Percentiles rank a stretch among this genome's conserved stretches.
Evolutionary conservation across 2,329 filamentous ascomycete species (phyloP).

Genomic region (Zopfia rhizophila): DNA sequence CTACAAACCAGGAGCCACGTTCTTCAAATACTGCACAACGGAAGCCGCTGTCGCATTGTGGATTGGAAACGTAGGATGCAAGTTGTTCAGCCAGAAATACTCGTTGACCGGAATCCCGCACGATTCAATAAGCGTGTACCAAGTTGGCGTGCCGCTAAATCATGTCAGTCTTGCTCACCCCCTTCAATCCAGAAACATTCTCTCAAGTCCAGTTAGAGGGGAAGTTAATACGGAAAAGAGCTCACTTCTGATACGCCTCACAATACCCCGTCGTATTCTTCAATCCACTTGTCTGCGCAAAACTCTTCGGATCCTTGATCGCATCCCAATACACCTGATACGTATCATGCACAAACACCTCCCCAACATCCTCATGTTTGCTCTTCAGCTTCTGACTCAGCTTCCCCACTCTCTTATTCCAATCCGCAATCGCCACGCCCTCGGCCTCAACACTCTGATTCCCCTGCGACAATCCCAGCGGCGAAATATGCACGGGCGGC

Average conservation of each 20-base stretch:
- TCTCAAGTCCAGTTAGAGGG: background rate
- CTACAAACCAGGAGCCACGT: too few species aligned
- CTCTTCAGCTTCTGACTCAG: conserved; percentile 55
- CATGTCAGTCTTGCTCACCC: background rate
- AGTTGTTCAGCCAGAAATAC: conserved; percentile 72
- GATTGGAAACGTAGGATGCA: conserved; percentile 73
- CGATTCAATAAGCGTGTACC: conserved; percentile 51
- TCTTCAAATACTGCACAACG: too few species aligned
- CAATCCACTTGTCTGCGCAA: conserved; percentile 61
- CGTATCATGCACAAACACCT: conserved; percentile 65
- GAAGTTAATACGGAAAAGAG: conserved; percentile 7
- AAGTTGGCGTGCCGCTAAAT: conserved; percentile 49
- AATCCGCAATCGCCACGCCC: conserved; percentile 60
- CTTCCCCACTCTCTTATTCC: conserved; percentile 59
- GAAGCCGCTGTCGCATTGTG: conserved; percentile 70
- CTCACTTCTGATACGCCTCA: conserved; percentile 61
- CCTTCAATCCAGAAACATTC: background rate
- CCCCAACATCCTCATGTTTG: conserved; percentile 32
- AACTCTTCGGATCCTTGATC: conserved; percentile 63
- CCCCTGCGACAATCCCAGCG: conserved; percentile 57
- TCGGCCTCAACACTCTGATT: conserved; percentile 42
- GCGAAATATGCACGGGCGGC: conserved; percentile 62
- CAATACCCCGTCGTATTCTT: conserved; percentile 69
- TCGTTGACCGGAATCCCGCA: conserved; percentile 68
- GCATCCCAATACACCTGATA: conserved; percentile 63